Evolutionary conservation across 371 early-diverging fungal species (phyloP).

Genomic region (Coemansia sp.): DNA sequence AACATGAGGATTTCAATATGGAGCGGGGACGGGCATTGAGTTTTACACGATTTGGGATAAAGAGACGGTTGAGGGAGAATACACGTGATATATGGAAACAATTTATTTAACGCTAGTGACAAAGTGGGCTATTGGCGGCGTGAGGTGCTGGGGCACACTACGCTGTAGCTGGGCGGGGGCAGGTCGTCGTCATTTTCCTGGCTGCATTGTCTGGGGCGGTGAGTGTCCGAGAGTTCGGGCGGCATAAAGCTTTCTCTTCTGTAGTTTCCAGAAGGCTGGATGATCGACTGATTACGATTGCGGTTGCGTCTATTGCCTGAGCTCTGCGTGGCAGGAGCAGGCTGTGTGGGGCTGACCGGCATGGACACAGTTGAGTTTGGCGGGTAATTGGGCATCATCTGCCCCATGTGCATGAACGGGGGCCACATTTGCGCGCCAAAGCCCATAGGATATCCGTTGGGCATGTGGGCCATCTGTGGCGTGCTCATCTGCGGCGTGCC

Average conservation of each 20-base stretch:
- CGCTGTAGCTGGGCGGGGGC: slow-evolving; percentile 3
- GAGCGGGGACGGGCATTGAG: too few relatives aligned
- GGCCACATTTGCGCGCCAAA: neutral
- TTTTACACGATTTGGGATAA: neutral
- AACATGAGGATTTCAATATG: neutral
- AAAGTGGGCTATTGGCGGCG: neutral
- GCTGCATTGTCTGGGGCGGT: neutral
- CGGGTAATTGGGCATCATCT: neutral
- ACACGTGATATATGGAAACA: neutral
- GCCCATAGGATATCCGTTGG: neutral
- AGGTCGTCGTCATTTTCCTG: neutral
- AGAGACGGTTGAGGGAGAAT: neutral
- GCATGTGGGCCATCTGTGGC: neutral
- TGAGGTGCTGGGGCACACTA: neutral
- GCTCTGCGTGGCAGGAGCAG: neutral
- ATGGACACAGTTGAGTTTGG: neutral
- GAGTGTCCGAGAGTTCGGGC: neutral
- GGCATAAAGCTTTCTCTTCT: neutral
- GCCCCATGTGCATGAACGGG: neutral
- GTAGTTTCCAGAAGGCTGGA: neutral
- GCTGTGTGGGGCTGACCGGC: neutral
- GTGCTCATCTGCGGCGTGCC: neutral
- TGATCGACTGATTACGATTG: neutral
- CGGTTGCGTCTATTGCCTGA: neutral
- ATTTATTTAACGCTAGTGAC: neutral